These are phyloP conservation scores for Tylopilus rubrobrunneus DNA, from an alignment of 768 basidiomycete species.

Conservation along the genomic window DNA sequence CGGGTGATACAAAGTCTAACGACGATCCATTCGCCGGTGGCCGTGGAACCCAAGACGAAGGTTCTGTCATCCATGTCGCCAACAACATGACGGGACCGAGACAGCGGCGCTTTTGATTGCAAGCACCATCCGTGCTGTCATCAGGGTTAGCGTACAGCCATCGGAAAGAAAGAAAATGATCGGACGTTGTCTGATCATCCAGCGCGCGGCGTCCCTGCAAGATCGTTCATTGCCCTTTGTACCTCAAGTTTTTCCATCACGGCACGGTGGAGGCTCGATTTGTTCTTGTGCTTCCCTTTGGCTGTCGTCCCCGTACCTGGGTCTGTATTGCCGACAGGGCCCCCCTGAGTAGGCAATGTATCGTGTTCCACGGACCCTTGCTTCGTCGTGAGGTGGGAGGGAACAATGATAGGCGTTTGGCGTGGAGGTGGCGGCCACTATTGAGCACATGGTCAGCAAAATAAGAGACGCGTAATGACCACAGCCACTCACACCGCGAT, in stretches of 20 bases:
- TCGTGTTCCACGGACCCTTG: constrained; percentile 17
- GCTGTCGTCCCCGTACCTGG: constrained; percentile 4
- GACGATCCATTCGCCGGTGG: not conserved
- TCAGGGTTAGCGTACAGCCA: not conserved
- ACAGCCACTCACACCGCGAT: constrained; percentile 59
- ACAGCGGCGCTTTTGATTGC: not conserved
- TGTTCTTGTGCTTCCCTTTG: constrained; percentile 38
- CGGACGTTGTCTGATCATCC: constrained; percentile 13
- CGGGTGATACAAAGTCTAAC: not conserved
- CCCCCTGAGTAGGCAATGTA: constrained; percentile 3
- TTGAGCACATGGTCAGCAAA: not conserved
- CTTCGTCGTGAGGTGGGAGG: constrained; percentile 52
- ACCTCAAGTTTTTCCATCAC: constrained; percentile 75
- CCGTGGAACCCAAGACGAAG: not conserved
- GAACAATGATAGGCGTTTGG: constrained; percentile 73
- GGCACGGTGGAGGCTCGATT: constrained; percentile 66
- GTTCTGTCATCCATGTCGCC: not conserved
- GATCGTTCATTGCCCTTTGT: constrained; percentile 62
- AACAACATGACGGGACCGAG: not conserved
- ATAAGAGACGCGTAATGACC: not conserved
- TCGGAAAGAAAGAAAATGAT: not conserved
- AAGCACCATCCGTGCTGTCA: not conserved
- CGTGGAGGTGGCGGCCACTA: constrained; percentile 87
- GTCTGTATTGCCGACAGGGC: constrained; percentile 12
- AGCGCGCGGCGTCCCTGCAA: constrained; percentile 24